Base-by-base conservation (phyloP, 306 rosid species). In the Cicer bijugum region DNA sequence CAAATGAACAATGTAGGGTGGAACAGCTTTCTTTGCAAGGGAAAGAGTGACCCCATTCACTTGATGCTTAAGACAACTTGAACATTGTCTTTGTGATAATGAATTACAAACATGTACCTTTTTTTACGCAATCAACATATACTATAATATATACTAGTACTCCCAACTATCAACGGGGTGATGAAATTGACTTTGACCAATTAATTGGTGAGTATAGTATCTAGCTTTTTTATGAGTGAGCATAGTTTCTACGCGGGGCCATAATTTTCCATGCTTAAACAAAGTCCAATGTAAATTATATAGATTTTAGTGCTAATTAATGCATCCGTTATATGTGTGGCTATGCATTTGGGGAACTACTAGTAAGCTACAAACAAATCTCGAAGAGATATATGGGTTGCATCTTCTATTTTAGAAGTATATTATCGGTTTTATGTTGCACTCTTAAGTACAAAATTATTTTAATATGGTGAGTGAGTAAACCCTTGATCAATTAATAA, bases 291-390 rank as follows among this genome's bases (percentile, higher is more conserved):
- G 71, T 20, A 61, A 81, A 37, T 35, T 23, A 23, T 6, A 33
- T 66, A 74, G 70, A 80, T 68, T 76, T 71, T 77, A 28, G 80
- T 74, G 67, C 72, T 55, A 52, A 68, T 47, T 50, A 52, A 68
- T 59, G 73, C 48, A 43, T 45, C 80, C 82, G 72, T 62, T 19
- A 33, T 55, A 67, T 16, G 17, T 16, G 17, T 58, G 89, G 83
- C 8, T 46, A 74, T 72, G 86, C 88, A 85, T 82, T 84, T 86
- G 96, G 73, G 81, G 17, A 23, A 72, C 81, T 71, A 65, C 62
- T 75, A 69, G 60, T 52, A 76, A 76, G 45, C 10, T 53, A 57
- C 51, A 63, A 75, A 69, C 59, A 77, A 46, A 81, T 60, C 78
- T 42, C 40, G 28, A 77, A 33, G 64, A 76, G 68, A 61, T 44